Evolutionary conservation across 768 basidiomycete genomes (phyloP).

Genomic region (Pluteus cervinus): DNA sequence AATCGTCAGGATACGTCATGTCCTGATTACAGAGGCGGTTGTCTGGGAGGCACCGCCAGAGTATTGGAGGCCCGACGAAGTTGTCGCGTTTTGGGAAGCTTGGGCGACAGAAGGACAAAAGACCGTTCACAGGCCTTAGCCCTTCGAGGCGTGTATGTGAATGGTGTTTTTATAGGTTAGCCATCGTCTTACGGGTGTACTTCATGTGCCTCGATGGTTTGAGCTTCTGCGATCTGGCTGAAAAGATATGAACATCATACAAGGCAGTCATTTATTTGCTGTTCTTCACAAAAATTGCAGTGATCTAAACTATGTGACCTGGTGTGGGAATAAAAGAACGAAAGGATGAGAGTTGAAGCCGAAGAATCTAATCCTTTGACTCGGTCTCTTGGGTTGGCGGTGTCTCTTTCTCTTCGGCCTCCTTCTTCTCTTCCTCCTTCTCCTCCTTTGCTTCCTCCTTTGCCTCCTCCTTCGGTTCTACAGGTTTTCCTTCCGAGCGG

Average conservation of each 20-base stretch:
- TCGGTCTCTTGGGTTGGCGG: conserved; percentile 31
- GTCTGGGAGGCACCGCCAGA: conserved; percentile 56
- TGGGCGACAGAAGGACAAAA: conserved; percentile 64
- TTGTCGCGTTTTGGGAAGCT: conserved; percentile 65
- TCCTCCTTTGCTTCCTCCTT: conserved; percentile 22
- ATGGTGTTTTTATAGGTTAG: too few species aligned
- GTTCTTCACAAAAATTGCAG: too few species aligned
- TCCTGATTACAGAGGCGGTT: conserved; percentile 72
- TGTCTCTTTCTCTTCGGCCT: conserved; percentile 20
- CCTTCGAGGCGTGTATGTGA: too few species aligned
- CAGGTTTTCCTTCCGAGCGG: conserved; percentile 20
- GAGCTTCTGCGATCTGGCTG: too few species aligned
- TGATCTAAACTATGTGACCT: too few species aligned
- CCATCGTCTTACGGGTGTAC: too few species aligned
- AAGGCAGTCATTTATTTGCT: too few species aligned
- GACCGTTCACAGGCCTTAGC: too few species aligned
- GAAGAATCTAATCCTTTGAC: conserved; percentile 22
- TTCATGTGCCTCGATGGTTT: too few species aligned
- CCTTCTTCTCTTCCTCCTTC: conserved; percentile 17
- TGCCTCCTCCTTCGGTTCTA: conserved; percentile 15
- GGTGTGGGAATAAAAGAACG: too few species aligned
- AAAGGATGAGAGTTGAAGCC: conserved; percentile 1
- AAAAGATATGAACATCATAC: too few species aligned
- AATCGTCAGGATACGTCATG: conserved; percentile 62
- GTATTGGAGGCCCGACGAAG: conserved; percentile 73